Base-by-base conservation (phyloP, 1,139 yeast genomes). In the Yamadazyma trypodendri region DNA sequence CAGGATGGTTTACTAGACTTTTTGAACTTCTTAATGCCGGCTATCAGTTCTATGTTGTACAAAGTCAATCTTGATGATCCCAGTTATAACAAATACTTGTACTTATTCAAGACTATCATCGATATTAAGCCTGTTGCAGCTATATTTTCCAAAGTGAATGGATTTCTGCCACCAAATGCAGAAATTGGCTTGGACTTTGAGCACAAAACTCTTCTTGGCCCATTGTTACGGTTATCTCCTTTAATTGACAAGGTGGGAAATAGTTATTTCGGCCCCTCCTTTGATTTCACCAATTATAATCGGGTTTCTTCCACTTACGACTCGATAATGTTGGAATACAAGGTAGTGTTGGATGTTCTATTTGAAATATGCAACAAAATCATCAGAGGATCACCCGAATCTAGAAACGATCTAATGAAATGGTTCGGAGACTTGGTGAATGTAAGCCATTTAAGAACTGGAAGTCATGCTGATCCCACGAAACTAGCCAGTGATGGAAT, bases 401-500 rank as follows among this genome's bases (percentile, higher is more conserved):
- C 96, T 0, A 73, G 97, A 46, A 65, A 63, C 28, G 79, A 67
- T 32, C 56, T 90, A 37, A 62, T 92, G 44, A 59, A 68, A 38
- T 89, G 84, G 73, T 79, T 90, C 58, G 84, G 84, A 2, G 74
- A 72, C 28, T 72, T 89, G 32, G 74, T 88, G 15, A 87, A 90
- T 52, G 70, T 77, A 41, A 89, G 90, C 56, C 97, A 90, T 61
- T 75, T 87, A 51, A 78, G 97, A 61, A 76, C 86, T 49, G 97
- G 97, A 34, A 81, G 86, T 49, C 95, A 86, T 58, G 85, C 92
- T 3, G 83, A 85, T 51, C 75, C 77, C 7, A 65, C 72, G 14
- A 75, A 79, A 39, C 67, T 86, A 36, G 80, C 95, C 1, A 72
- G 88, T 6, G 90, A 90, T 63, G 92, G 90, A 0, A 74, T 92